These are phyloP conservation scores for Phaeosphaeriaceae sp. DNA, from an alignment of 2,329 filamentous ascomycete species.

Conservation along the genomic window DNA sequence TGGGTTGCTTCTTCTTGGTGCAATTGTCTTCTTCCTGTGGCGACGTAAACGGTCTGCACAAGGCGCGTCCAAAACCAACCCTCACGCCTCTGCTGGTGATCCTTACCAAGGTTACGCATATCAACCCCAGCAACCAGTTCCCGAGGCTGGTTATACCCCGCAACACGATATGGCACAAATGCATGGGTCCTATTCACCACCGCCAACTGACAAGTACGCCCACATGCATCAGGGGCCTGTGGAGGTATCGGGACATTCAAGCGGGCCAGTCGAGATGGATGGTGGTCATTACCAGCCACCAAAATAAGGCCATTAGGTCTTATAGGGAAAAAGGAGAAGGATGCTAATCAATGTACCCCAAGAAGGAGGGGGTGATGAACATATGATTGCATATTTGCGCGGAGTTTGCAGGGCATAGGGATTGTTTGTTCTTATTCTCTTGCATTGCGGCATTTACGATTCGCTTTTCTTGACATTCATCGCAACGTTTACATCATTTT, in stretches of 20 bases:
- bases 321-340: background rate
- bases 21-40: slow-evolving; percentile 20
- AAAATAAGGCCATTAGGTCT: background rate
- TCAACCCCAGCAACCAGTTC: background rate
- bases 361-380: background rate
- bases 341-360: background rate
- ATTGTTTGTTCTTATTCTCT: background rate
- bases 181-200: background rate
- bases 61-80: background rate
- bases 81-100: slow-evolving; percentile 1
- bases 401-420: background rate
- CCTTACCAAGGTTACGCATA: slow-evolving; percentile 7
- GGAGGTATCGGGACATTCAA: slow-evolving; percentile 1
- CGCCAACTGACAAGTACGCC: slow-evolving; percentile 7
- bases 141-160: slow-evolving; percentile 3
- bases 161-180: slow-evolving; percentile 2
- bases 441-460: too few species aligned
- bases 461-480: too few species aligned
- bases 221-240: background rate
- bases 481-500: too few species aligned
- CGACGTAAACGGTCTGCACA: slow-evolving; percentile 7
- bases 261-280: slow-evolving; percentile 3
- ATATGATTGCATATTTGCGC: background rate
- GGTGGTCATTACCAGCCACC: background rate
- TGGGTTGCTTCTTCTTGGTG: slow-evolving; percentile 23